Evolutionary conservation across 257 asterid species (phyloP), one percentile per base, ranked within the genome.

Genomic region (Solanum dulcamara): DNA sequence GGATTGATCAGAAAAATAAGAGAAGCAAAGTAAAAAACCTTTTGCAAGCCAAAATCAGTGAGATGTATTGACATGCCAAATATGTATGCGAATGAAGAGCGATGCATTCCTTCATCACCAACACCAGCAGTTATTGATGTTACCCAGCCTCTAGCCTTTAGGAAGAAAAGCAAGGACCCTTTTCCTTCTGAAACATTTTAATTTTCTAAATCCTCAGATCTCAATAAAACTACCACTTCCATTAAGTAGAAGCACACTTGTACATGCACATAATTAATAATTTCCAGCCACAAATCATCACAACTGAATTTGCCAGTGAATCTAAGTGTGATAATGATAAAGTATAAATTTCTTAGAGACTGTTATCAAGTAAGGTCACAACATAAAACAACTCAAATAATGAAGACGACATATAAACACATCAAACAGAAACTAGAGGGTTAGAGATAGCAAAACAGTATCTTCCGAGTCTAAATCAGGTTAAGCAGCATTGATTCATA

Each of bases 41-140:
- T 95, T 86, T 89, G 96, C 90, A 96, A 85, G 89, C 99, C 99
- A 82, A 92, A 88, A 90, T 94, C 98, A 33, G 98, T 97, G 77
- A 97, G 94, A 92, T 93, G 94, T 85, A 97, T 89, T 85, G 98
- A 94, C 97, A 97, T 93, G 92, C 91, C 92, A 92, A 97, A 97
- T 53, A 97, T 88, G 90, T 94, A 95, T 53, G 98, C 97, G 60
- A 95, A 81, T 81, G 97, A 89, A 62, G 98, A 94, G 51, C 97
- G 94, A 77, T 88, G 87, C 97, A 97, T 90, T 84, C 98, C 99
- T 82, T 97, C 98, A 85, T 96, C 98, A 83, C 94, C 92, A 87
- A 96, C 97, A 86, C 99, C 99, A 89, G 99, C 98, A 87, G 98
- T 93, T 85, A 96, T 91, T 37, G 96, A 94, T 85, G 98, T 93